Evolutionary conservation across 805 yeast species (phyloP).

Genomic region (Peterozyma xylosa): DNA sequence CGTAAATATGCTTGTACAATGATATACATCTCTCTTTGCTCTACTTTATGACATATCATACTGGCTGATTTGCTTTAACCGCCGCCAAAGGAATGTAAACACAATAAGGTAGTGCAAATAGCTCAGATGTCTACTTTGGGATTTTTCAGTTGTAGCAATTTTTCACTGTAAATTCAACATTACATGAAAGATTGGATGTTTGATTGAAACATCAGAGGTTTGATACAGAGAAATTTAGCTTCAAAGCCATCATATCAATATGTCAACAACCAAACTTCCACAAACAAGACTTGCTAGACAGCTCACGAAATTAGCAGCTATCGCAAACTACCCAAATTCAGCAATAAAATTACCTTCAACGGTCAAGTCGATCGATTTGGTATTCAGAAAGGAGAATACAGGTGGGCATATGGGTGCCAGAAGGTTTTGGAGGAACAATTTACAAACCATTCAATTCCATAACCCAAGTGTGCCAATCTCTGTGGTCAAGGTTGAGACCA

Average conservation of each 20-base stretch:
- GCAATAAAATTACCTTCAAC: slow-evolving; percentile 28
- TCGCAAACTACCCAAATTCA: slow-evolving; percentile 41
- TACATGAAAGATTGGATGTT: too few relatives aligned
- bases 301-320: slow-evolving; percentile 37
- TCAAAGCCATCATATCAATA: too few relatives aligned
- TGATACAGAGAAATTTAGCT: too few relatives aligned
- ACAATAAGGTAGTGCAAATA: too few relatives aligned
- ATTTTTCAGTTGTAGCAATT: too few relatives aligned
- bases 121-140: too few relatives aligned
- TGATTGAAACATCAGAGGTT: too few relatives aligned
- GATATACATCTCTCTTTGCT: too few relatives aligned
- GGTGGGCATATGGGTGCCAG: slow-evolving; percentile 62
- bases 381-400: slow-evolving; percentile 39
- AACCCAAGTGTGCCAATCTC: slow-evolving; percentile 64
- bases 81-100: too few relatives aligned
- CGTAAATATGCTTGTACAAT: background rate
- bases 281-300: slow-evolving; percentile 37
- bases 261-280: slow-evolving; percentile 20
- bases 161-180: too few relatives aligned
- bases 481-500: slow-evolving; percentile 45
- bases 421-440: slow-evolving; percentile 64
- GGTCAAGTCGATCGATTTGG: slow-evolving; percentile 38
- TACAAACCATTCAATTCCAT: slow-evolving; percentile 77
- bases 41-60: too few relatives aligned
- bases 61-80: too few relatives aligned